phyloP scores from a whole-genome alignment of 495 filamentous ascomycete species.

The Penicillium turbatum region DNA sequence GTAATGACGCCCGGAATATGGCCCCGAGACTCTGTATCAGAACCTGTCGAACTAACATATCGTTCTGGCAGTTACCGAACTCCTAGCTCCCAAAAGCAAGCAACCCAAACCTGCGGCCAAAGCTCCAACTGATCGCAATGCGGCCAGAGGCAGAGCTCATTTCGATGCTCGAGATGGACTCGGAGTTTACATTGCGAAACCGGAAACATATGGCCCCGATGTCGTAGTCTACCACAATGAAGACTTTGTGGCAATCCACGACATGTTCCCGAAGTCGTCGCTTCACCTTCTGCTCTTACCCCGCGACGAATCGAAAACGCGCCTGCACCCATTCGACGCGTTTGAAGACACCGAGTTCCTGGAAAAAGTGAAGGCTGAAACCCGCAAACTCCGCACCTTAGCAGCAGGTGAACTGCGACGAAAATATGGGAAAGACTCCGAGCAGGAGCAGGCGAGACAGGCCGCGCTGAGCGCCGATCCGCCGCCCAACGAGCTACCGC shows the following conservation, averaged over 20 bases:
- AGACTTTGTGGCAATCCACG: slow-evolving; percentile 75
- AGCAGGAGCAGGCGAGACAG: slow-evolving; percentile 52
- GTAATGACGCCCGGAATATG: slow-evolving; percentile 22
- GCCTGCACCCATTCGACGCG: slow-evolving; percentile 73
- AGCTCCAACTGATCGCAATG: slow-evolving; percentile 22
- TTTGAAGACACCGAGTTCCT: slow-evolving; percentile 71
- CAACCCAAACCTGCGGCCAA: slow-evolving; percentile 31
- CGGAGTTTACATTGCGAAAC: slow-evolving; percentile 65
- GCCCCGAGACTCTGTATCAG: neutral
- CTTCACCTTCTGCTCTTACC: slow-evolving; percentile 86
- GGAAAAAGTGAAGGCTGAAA: slow-evolving; percentile 55
- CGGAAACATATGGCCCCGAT: slow-evolving; percentile 55
- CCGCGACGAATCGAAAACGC: slow-evolving; percentile 56
- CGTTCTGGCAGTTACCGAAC: slow-evolving; percentile 53
- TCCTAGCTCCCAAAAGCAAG: slow-evolving; percentile 61
- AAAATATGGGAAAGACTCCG: slow-evolving; percentile 59
- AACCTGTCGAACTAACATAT: neutral
- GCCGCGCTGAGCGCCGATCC: slow-evolving; percentile 48
- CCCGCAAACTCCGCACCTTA: slow-evolving; percentile 53
- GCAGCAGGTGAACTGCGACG: slow-evolving; percentile 76
- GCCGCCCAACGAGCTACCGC: slow-evolving; percentile 51
- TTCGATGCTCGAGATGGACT: slow-evolving; percentile 57
- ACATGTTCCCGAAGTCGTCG: slow-evolving; percentile 78
- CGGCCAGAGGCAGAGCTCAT: slow-evolving; percentile 25
- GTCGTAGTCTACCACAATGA: slow-evolving; percentile 65